A percentile compares a stretch with the other conserved stretches of the same genome.
Conservation (phyloP, 2,329 filamentous ascomycete genomes). For the Dothiorella sarmentorum region DNA sequence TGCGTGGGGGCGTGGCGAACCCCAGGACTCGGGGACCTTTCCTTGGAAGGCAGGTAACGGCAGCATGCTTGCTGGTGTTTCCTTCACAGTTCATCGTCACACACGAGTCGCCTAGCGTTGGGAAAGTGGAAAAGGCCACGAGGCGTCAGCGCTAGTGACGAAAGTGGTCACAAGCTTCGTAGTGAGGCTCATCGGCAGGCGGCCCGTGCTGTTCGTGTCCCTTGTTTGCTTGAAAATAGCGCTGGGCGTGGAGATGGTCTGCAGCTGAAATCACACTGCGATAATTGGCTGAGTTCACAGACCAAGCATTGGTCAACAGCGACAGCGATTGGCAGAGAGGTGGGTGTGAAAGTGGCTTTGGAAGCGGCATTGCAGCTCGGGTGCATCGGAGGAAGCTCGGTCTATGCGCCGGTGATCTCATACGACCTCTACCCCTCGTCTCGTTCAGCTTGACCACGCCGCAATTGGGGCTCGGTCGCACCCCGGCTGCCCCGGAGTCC, state of each 20-base stretch:
- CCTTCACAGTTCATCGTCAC: background rate
- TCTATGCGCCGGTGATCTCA: slow-evolving; percentile 2
- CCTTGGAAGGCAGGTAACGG: background rate
- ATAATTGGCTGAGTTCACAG: background rate
- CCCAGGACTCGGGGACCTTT: too few species aligned
- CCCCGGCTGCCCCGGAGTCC: slow-evolving; percentile 3
- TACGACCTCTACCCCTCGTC: slow-evolving; percentile 1
- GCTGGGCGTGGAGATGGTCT: background rate
- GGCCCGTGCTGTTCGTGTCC: slow-evolving; percentile 1
- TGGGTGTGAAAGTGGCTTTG: background rate
- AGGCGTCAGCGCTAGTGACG: slow-evolving; percentile 1
- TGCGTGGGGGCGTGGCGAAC: too few species aligned
- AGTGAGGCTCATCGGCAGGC: slow-evolving; percentile 6
- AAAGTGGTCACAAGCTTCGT: background rate
- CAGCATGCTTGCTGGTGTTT: background rate
- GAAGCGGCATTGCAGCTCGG: background rate
- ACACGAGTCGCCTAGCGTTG: background rate
- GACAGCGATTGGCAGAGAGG: background rate
- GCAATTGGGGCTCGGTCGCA: background rate
- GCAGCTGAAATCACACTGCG: background rate
- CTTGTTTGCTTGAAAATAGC: background rate
- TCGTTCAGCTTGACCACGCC: too few species aligned
- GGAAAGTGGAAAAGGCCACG: background rate
- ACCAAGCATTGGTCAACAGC: background rate
- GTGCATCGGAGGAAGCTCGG: slow-evolving; percentile 1